phyloP scores from a whole-genome alignment of 31 red algal genomes.

The Pterothamnion heteromorphum region DNA sequence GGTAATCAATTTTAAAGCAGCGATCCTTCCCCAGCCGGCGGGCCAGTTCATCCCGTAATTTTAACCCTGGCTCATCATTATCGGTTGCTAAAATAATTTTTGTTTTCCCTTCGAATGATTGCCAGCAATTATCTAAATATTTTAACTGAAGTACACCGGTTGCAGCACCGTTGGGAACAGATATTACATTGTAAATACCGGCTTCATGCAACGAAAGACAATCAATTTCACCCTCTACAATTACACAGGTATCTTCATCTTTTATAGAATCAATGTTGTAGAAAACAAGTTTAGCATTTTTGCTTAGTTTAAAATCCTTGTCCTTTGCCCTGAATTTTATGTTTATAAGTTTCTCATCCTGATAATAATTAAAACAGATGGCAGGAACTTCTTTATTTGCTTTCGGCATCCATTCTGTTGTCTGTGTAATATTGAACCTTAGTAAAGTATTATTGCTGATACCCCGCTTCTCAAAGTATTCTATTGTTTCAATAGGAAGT shows the following conservation, averaged over 20 bases:
- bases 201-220: not conserved
- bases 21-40: not conserved
- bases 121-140: not conserved
- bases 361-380: not conserved
- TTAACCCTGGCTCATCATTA: slow-evolving; percentile 5
- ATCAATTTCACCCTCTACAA: not conserved
- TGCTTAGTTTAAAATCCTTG: slow-evolving; percentile 9
- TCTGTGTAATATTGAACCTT: not conserved
- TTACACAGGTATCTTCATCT: not conserved
- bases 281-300: not conserved
- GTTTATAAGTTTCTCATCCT: not conserved
- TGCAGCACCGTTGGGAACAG: not conserved
- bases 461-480: not conserved
- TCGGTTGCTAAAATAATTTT: not conserved
- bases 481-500: too few relatives aligned
- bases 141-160: not conserved
- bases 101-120: not conserved
- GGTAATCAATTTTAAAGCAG: not conserved
- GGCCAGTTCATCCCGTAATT: not conserved
- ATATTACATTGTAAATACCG: not conserved
- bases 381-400: not conserved
- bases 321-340: not conserved
- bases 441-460: not conserved
- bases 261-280: not conserved
- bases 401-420: not conserved